Percentiles rank a stretch among this genome's conserved stretches.
Conservation (phyloP, 495 filamentous ascomycete genomes). For the Hyphodiscus hymeniophilus region DNA sequence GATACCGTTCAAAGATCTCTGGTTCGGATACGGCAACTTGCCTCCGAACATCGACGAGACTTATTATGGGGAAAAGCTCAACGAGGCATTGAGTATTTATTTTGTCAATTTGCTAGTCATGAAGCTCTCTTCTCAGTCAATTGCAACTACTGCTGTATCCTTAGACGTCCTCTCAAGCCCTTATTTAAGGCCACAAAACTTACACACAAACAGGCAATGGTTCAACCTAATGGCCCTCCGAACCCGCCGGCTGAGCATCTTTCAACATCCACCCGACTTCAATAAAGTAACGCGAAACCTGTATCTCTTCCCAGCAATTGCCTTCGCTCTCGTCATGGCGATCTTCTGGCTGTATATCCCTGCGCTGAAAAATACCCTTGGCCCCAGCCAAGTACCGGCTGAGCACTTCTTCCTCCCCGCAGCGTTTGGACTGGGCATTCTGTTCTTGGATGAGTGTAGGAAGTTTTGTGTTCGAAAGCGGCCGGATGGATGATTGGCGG, state of each 20-base stretch:
- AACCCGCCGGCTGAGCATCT: conserved; percentile 54
- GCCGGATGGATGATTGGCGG: conserved; percentile 36
- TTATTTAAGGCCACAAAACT: neutral
- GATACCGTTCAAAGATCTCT: conserved; percentile 46
- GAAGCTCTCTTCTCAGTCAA: conserved; percentile 33
- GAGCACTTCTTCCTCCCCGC: conserved; percentile 62
- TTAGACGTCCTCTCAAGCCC: too few relatives aligned
- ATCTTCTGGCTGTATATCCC: conserved; percentile 58
- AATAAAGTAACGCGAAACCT: conserved; percentile 50
- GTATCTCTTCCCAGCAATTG: conserved; percentile 55
- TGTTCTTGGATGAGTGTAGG: conserved; percentile 50
- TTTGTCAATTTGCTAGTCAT: conserved; percentile 68
- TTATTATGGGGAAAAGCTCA: conserved; percentile 38
- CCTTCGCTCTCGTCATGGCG: conserved; percentile 53
- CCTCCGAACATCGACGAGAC: conserved; percentile 37
- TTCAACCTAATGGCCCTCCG: conserved; percentile 60
- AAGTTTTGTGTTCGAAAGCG: conserved; percentile 44
- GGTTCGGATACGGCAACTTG: conserved; percentile 50
- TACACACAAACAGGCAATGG: conserved; percentile 40
- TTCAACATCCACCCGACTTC: conserved; percentile 55
- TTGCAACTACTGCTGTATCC: neutral
- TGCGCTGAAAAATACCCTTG: conserved; percentile 42
- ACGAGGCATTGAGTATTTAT: conserved; percentile 57
- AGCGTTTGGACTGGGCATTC: conserved; percentile 50
- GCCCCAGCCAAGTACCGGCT: conserved; percentile 47